Base-by-base conservation (phyloP, 73 alveolate species). In the Durusdinium trenchii region DNA sequence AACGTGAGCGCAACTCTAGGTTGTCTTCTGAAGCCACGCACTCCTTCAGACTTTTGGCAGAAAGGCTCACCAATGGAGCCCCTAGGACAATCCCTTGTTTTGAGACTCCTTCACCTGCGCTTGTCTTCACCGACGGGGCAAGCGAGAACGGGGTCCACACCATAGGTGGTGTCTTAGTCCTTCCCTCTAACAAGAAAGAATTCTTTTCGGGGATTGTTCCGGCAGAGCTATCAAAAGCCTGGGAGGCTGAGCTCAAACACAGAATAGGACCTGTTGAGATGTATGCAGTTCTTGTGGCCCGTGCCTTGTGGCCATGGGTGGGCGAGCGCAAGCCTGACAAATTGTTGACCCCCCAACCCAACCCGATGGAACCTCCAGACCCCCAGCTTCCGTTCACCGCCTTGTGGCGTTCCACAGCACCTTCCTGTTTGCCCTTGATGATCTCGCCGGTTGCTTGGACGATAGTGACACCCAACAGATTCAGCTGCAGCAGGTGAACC, bases 111-210 rank as follows among this genome's bases (percentile, higher is more conserved):
- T 2, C 28, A 3, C 84, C 82, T 0, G 45, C 26, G 14, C 62
- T 51, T 3, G 16, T 91, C 14, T 91, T 91, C 64, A 69, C 98
- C 0, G 90, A 71, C 35, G 98, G 98, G 14, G 89, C 98, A 0
- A 50, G 81, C 50, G 98, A 91, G n/a, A 62, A 26, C 23, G 62
- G 35, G 52, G 1, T 30, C 0, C 43, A 91, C n/a, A 69, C 90
- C 26, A 45, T 87, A 3, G 96, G 96, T 2, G 96, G 96, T 2
- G 26, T 87, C 18, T 38, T 87, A 10, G 7, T 43, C 38, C 26
- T 2, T 45, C 50, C 3, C 3, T n/a, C n/a, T n/a, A 84, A 35
- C 18, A 26, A 3, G 38, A 0, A 6, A 14, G 36, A 48, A 0
- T 87, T 18, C 71, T 87, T 87, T 10, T 48, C 54, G 1, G 40